Conservation (phyloP, 371 early-diverging fungal species). For the Mucor mucedo region DNA sequence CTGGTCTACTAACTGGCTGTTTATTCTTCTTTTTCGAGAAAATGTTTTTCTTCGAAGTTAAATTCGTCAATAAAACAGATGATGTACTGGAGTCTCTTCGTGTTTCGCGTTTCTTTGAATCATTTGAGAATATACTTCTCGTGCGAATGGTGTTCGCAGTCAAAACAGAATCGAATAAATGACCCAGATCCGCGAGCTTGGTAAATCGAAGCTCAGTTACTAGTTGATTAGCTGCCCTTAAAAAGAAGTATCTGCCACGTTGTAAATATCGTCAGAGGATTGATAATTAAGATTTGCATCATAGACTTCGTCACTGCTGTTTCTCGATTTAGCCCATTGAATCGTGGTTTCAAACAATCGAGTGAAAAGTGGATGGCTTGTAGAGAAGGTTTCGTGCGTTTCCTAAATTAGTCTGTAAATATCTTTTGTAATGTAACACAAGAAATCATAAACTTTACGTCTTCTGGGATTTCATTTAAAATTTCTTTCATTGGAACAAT, state of each 20-base stretch:
- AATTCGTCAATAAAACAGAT: slow-evolving; percentile 9
- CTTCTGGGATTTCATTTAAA: slow-evolving; percentile 15
- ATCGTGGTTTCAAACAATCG: slow-evolving; percentile 30
- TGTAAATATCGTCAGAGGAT: too few species aligned
- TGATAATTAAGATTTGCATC: not conserved
- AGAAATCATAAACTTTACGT: slow-evolving; percentile 11
- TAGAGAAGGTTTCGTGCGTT: slow-evolving; percentile 2
- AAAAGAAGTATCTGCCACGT: slow-evolving; percentile 7
- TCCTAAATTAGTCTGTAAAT: not conserved
- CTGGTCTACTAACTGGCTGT: not conserved
- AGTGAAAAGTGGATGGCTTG: slow-evolving; percentile 8
- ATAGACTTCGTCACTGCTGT: not conserved
- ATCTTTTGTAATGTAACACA: not conserved
- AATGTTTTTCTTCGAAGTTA: not conserved
- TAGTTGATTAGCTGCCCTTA: slow-evolving; percentile 36
- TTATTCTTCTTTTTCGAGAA: not conserved
- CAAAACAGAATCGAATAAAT: slow-evolving; percentile 39
- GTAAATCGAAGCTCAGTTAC: slow-evolving; percentile 29
- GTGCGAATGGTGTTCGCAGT: slow-evolving; percentile 32
- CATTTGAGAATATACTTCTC: slow-evolving; percentile 22
- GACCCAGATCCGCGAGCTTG: slow-evolving; percentile 34
- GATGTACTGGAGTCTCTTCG: slow-evolving; percentile 16
- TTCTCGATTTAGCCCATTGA: slow-evolving; percentile 17
- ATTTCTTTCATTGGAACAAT: slow-evolving; percentile 46
- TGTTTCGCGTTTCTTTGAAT: not conserved